Evolutionary conservation across 306 rosid species (phyloP).

Genomic region (Prunus persica): Prunus_persica_NCBIv2 NC_034012.1:17327501-17328000

Average conservation of each 20-base stretch:
- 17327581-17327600: too few relatives aligned
- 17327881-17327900: not conserved
- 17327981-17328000: not conserved
- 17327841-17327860: not conserved
- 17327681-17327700: too few relatives aligned
- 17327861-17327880: not conserved
- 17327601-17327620: too few relatives aligned
- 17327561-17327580: not conserved
- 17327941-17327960: not conserved
- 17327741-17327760: too few relatives aligned
- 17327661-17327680: too few relatives aligned
- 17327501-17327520: conserved; percentile 99
- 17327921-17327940: not conserved
- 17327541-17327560: not conserved
- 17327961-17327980: not conserved
- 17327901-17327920: not conserved
- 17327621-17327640: too few relatives aligned
- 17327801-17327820: not conserved
- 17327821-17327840: not conserved
- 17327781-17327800: not conserved
- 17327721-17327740: too few relatives aligned
- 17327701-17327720: too few relatives aligned
- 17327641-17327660: too few relatives aligned
- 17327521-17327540: conserved; percentile 28
- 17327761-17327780: not conserved